Evolutionary conservation across 192 early-diverging fungal genomes (phyloP).

Genomic region (Backusella circina): DNA sequence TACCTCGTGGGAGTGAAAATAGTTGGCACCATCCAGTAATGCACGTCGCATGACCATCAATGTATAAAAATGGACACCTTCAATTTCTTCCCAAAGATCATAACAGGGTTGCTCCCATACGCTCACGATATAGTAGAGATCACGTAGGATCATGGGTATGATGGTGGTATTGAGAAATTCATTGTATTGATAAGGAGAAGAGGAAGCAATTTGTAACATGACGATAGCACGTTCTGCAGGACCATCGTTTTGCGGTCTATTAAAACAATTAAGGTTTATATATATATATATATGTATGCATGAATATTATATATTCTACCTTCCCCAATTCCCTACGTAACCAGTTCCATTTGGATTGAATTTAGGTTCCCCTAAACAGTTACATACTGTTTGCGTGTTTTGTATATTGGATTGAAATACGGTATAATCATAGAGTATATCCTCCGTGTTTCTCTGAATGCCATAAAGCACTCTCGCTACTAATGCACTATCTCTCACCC

Average conservation of each 20-base stretch:
- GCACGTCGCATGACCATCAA: constrained; percentile 59
- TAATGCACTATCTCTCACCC: constrained; percentile 57
- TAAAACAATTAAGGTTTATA: not conserved
- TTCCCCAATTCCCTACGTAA: constrained; percentile 51
- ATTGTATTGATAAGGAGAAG: not conserved
- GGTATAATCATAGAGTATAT: constrained; percentile 29
- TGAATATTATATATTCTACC: not conserved
- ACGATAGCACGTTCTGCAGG: constrained; percentile 51
- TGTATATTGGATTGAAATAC: constrained; percentile 33
- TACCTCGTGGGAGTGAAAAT: not conserved
- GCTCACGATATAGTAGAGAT: constrained; percentile 57
- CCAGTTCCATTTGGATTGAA: constrained; percentile 52
- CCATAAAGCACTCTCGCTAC: not conserved
- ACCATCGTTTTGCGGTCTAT: constrained; percentile 68
- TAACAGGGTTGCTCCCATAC: constrained; percentile 42
- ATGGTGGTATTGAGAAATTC: not conserved
- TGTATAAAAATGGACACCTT: constrained; percentile 71
- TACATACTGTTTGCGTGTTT: constrained; percentile 15
- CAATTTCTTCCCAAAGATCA: constrained; percentile 82
- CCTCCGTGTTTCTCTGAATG: constrained; percentile 13
- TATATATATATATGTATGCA: not conserved
- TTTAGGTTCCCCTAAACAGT: constrained; percentile 62
- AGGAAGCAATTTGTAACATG: constrained; percentile 34
- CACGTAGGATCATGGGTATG: constrained; percentile 37
- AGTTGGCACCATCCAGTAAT: constrained; percentile 48